Conservation (phyloP, 192 early-diverging fungal species). For the Podila clonocystis region DNA sequence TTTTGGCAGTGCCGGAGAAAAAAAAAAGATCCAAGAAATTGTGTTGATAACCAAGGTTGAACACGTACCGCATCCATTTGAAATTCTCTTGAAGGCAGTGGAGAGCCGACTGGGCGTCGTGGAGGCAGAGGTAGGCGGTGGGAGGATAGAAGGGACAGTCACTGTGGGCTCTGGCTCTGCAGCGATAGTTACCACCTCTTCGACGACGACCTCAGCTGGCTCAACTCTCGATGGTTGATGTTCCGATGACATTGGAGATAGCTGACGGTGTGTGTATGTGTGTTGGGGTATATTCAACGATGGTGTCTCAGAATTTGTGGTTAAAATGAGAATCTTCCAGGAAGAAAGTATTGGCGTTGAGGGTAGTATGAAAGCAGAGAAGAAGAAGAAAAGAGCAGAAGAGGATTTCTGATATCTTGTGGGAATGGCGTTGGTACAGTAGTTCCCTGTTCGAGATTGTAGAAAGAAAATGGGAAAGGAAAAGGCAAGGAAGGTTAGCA, state of each 20-base stretch:
- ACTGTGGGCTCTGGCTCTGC: background rate
- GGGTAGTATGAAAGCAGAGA: background rate
- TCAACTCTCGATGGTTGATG: background rate
- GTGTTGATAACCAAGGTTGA: background rate
- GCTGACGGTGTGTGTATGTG: background rate
- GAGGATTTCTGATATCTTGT: background rate
- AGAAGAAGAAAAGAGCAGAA: background rate
- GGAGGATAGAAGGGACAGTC: background rate
- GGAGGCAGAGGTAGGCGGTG: background rate
- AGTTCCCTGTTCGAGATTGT: too few relatives aligned
- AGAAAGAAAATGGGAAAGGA: background rate
- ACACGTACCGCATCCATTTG: slow-evolving; percentile 24
- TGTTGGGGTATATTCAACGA: background rate
- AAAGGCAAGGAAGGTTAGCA: background rate
- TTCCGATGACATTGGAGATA: background rate
- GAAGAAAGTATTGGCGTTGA: too few relatives aligned
- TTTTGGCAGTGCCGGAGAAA: background rate
- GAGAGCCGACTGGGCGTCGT: slow-evolving; percentile 22
- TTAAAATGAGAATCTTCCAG: too few relatives aligned
- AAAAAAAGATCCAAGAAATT: background rate
- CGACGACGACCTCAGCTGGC: background rate
- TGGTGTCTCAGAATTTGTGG: too few relatives aligned
- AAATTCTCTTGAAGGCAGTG: slow-evolving; percentile 17
- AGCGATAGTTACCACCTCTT: background rate
- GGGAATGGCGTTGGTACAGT: background rate